Base-by-base conservation (phyloP, 345 rosid genomes). In the Lagerstroemia speciosa region DNA sequence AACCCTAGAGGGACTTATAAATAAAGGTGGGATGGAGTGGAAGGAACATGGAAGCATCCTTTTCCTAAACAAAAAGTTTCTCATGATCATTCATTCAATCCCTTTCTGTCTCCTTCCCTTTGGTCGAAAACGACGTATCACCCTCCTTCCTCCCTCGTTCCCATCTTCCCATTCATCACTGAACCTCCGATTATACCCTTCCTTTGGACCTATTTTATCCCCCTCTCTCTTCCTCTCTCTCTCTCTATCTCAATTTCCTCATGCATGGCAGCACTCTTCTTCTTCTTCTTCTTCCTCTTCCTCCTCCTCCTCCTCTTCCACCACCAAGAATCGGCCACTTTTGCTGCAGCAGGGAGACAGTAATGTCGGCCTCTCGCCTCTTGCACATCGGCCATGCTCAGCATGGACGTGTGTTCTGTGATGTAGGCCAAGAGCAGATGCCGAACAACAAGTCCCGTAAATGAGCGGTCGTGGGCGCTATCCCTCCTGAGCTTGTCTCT, bases 401-500 rank as follows among this genome's bases (percentile, higher is more conserved):
- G 12, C 22, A 32, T 1, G 46, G 46, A 41, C 46, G 46, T 41
- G 1, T 26, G 0, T 14, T 27, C 32, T 57, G 29, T 7, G 63
- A 30, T 40, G 20, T 40, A 17, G 41, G 12, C 22, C 1, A 15
- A 20, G 12, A 7, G 32, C 24, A 29, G 67, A n/a, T 38, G 50
- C 7, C 27, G 10, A 19, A 7, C 41, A 32, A 1, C 41, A 33
- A 15, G 66, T 6, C 34, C 10, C 2, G 3, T n/a, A 10, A 8
- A 11, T 37, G 32, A 65, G 2, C 2, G 31, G 33, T 10, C 6
- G 19, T 27, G 27, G 89, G 84, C 78, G 69, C 24, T 81, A 81
- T 87, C 86, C 82, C 91, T 87, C 89, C 86, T 83, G 92, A 87
- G 92, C 92, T 87, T 84, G 66, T 76, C 70, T 79, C 74, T 78